A percentile compares a stretch with the other conserved stretches of the same genome.
Conservation (phyloP, 2,329 filamentous ascomycete genomes). For the Byssothecium circinans region DNA sequence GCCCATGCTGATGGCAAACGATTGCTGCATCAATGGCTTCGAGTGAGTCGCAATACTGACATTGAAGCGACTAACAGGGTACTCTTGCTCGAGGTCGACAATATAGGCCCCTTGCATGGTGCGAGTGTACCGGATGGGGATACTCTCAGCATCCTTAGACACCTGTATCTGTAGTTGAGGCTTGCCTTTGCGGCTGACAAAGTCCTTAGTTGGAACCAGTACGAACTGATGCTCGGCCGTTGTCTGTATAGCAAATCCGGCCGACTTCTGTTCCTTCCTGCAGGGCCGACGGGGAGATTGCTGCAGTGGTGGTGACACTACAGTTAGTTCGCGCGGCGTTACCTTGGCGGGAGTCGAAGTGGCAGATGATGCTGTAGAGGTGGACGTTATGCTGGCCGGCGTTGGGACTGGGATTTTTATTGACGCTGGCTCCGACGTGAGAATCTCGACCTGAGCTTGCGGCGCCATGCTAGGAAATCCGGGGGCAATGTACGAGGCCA, state of each 20-base stretch:
- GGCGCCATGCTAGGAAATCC: not conserved
- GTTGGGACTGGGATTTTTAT: not conserved
- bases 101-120: slow-evolving; percentile 58
- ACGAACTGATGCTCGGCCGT: slow-evolving; percentile 58
- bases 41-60: slow-evolving; percentile 48
- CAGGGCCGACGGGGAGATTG: slow-evolving; percentile 9
- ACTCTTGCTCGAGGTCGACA: slow-evolving; percentile 52
- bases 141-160: slow-evolving; percentile 45
- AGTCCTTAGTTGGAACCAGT: slow-evolving; percentile 52
- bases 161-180: slow-evolving; percentile 55
- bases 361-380: not conserved
- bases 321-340: slow-evolving; percentile 20
- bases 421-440: not conserved
- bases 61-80: slow-evolving; percentile 53
- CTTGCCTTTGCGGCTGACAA: slow-evolving; percentile 47
- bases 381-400: slow-evolving; percentile 4
- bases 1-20: slow-evolving; percentile 37
- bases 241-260: slow-evolving; percentile 56
- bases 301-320: slow-evolving; percentile 12
- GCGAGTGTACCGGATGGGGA: slow-evolving; percentile 50
- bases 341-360: slow-evolving; percentile 7
- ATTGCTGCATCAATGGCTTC: slow-evolving; percentile 41
- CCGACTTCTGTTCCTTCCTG: slow-evolving; percentile 29
- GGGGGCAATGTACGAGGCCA: not conserved
- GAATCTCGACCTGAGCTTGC: not conserved